Evolutionary conservation across 2,329 filamentous ascomycete genomes (phyloP).

Genomic region (Aspergillus bombycis): DNA sequence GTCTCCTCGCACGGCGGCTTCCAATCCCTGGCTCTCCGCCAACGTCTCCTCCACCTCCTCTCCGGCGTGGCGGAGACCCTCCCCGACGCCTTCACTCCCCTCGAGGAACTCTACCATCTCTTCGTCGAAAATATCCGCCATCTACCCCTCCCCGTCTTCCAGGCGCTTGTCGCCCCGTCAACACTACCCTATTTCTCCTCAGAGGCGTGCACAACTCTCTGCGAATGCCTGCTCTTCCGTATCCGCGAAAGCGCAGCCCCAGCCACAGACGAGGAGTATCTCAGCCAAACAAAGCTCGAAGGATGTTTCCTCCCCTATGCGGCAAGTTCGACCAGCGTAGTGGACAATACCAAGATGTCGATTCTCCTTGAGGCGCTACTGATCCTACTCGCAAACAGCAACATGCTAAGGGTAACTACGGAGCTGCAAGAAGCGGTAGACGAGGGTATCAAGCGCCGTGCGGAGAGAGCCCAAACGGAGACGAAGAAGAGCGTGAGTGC

Average conservation of each 20-base stretch:
- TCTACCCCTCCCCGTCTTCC: constrained; percentile 50
- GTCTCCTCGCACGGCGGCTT: constrained; percentile 41
- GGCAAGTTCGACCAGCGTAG: constrained; percentile 61
- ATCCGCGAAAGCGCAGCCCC: constrained; percentile 51
- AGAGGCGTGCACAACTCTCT: constrained; percentile 53
- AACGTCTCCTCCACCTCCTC: constrained; percentile 50
- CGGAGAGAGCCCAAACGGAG: constrained; percentile 48
- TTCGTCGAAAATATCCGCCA: constrained; percentile 52
- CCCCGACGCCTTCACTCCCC: constrained; percentile 37
- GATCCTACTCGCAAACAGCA: constrained; percentile 51
- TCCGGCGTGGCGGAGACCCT: constrained; percentile 41
- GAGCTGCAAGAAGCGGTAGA: constrained; percentile 52
- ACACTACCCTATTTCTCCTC: constrained; percentile 45
- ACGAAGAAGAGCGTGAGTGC: constrained; percentile 49
- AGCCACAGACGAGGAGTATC: constrained; percentile 42
- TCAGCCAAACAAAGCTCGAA: constrained; percentile 56
- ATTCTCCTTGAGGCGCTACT: constrained; percentile 69
- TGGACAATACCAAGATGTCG: constrained; percentile 74
- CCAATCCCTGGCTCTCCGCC: constrained; percentile 45
- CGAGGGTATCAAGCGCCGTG: constrained; percentile 56
- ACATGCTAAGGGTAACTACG: constrained; percentile 36
- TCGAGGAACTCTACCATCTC: constrained; percentile 46
- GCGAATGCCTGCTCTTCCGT: constrained; percentile 55
- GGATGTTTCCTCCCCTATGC: constrained; percentile 67
- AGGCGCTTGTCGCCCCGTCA: constrained; percentile 48